A percentile compares a stretch with the other conserved stretches of the same genome.
Evolutionary conservation across 2,329 filamentous ascomycete genomes (phyloP).

Genomic region (Botrytis fragariae): DNA sequence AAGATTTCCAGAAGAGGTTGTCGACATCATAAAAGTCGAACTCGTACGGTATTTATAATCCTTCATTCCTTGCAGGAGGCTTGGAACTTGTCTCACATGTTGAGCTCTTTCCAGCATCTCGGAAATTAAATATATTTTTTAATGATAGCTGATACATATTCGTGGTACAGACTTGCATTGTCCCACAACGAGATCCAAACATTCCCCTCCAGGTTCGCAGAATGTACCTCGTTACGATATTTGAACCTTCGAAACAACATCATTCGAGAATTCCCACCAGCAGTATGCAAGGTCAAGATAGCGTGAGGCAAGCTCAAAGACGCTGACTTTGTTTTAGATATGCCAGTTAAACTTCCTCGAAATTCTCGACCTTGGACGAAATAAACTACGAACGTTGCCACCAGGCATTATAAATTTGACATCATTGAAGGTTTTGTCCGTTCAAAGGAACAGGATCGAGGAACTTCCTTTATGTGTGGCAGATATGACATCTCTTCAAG

Average conservation of each 20-base stretch:
- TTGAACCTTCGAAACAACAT: constrained; percentile 77
- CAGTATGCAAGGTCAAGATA: constrained; percentile 47
- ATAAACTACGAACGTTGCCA: constrained; percentile 75
- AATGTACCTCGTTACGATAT: constrained; percentile 75
- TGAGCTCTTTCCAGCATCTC: not conserved
- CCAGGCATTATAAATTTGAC: constrained; percentile 76
- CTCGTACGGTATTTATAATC: constrained; percentile 36
- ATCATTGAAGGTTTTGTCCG: constrained; percentile 83
- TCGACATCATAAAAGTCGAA: constrained; percentile 41
- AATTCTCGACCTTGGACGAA: constrained; percentile 88
- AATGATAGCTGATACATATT: constrained; percentile 30
- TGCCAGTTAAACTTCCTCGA: constrained; percentile 84
- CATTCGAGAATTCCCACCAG: constrained; percentile 64
- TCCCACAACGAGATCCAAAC: constrained; percentile 74
- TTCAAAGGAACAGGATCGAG: constrained; percentile 83
- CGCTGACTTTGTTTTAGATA: constrained; percentile 53
- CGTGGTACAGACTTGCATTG: constrained; percentile 61
- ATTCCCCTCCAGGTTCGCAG: constrained; percentile 69
- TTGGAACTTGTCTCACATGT: constrained; percentile 4
- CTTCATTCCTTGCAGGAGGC: constrained; percentile 20
- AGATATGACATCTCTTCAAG: constrained; percentile 85
- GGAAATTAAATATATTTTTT: not conserved
- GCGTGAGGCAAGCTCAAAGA: not conserved
- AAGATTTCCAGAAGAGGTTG: constrained; percentile 40
- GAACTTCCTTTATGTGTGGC: constrained; percentile 80